phyloP scores from a whole-genome alignment of 129 eudicot genomes.

The Helianthus tuberosus region DNA sequence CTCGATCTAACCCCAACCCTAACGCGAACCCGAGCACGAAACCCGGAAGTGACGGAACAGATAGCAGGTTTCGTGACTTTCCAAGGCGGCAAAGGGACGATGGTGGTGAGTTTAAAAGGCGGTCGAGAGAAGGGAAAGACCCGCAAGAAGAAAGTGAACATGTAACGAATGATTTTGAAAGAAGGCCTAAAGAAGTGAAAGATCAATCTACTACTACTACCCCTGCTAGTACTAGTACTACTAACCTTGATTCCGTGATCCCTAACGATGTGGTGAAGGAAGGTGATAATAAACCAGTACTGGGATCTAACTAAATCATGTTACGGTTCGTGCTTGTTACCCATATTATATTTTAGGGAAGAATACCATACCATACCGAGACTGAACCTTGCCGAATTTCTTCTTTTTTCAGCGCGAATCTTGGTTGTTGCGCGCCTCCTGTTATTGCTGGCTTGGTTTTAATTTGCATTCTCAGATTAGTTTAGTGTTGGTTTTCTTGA shows the following conservation, averaged over 20 bases:
- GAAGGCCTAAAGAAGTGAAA: conserved; percentile 16
- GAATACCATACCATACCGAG: conserved; percentile 21
- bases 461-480: conserved; percentile 24
- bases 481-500: conserved; percentile 23
- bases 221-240: not conserved
- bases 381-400: conserved; percentile 23
- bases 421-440: not conserved
- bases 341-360: conserved; percentile 22
- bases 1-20: conserved; percentile 12
- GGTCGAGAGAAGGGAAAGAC: conserved; percentile 30
- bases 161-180: conserved; percentile 2
- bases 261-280: conserved; percentile 27
- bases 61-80: conserved; percentile 37
- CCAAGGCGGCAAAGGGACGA: conserved; percentile 39
- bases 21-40: conserved; percentile 15
- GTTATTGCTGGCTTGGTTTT: conserved; percentile 33
- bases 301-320: conserved; percentile 31
- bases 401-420: conserved; percentile 25
- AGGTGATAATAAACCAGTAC: conserved; percentile 27
- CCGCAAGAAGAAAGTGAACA: conserved; percentile 24
- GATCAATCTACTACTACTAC: conserved; percentile 12
- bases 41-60: conserved; percentile 27
- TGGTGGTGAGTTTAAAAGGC: conserved; percentile 28
- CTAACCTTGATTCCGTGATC: conserved; percentile 19
- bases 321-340: conserved; percentile 31